Evolutionary conservation across 345 rosid genomes (phyloP), one percentile per base, ranked within the genome.

Genomic region (Eucalyptus polybractea): DNA sequence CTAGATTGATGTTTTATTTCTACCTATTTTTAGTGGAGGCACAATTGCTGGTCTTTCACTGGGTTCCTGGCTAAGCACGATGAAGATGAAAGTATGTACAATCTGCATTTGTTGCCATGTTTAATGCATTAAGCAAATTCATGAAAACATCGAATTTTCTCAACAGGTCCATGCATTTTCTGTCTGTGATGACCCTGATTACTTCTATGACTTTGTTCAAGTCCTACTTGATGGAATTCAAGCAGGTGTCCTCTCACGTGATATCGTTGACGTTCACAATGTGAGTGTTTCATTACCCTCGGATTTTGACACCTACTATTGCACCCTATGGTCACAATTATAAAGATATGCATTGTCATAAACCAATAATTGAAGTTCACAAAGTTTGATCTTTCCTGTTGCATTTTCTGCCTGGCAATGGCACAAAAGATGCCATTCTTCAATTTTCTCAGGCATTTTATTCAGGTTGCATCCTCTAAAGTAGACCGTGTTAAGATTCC

Each of bases 121-220:
- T 31, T n/a, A 47, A 72, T 11, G 8, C 37, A 54, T 62, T 50
- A 27, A 86, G 40, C 45, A 72, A 89, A 76, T 76, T 21, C 47
- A 76, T 50, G 53, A 62, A 60, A 40, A 27, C 62, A 49, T 54
- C 16, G 11, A 56, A 31, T 29, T 86, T 89, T 37, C 69, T 60
- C 37, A 90, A 31, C 94, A 97, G 99, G 98, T 97, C 89, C 99
- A 97, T 96, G 99, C 99, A 50, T 97, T 95, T 89, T 93, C 95
- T 86, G 99, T 97, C 62, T 97, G 98, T 88, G 98, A 97, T 90
- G 96, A 96, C 90, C 99, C 98, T 88, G 96, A 95, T 93, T 97
- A 97, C 95, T 96, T 97, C 93, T 93, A 96, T 51, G 90, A 94
- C 95, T 97, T 90, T 91, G 97, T 94, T 89, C 99, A 97, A 97